These are phyloP conservation scores for Cladophialophora exuberans DNA, from an alignment of 2,329 filamentous ascomycete genomes.

Conservation along the genomic window DNA sequence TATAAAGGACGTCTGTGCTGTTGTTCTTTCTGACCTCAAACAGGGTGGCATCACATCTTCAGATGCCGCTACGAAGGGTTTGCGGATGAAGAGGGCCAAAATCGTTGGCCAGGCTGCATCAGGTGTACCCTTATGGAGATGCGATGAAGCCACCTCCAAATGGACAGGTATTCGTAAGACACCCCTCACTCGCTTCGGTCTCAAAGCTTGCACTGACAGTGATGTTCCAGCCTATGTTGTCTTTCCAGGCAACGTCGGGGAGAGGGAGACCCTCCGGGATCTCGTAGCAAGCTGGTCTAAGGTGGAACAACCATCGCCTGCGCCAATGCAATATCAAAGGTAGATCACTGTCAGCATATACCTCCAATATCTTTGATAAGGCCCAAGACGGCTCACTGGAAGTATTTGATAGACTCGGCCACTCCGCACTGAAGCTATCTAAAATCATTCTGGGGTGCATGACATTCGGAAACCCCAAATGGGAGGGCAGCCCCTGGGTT, in stretches of 20 bases:
- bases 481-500: slow-evolving; percentile 33
- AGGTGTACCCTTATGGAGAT: slow-evolving; percentile 63
- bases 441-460: slow-evolving; percentile 40
- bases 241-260: slow-evolving; percentile 5
- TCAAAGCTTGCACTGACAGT: background rate
- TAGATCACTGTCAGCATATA: background rate
- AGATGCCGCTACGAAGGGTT: slow-evolving; percentile 60
- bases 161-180: slow-evolving; percentile 49
- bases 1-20: background rate
- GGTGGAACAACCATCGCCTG: background rate
- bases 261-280: background rate
- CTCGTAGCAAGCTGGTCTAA: background rate
- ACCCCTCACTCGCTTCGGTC: background rate
- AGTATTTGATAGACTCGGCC: slow-evolving; percentile 32
- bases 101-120: slow-evolving; percentile 62
- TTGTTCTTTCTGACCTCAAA: too few relatives aligned
- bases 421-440: slow-evolving; percentile 26
- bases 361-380: too few relatives aligned
- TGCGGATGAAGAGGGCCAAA: slow-evolving; percentile 57
- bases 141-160: slow-evolving; percentile 56
- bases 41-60: slow-evolving; percentile 63
- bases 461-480: slow-evolving; percentile 41
- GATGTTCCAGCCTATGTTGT: slow-evolving; percentile 1
- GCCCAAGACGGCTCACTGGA: too few relatives aligned
- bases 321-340: background rate